phyloP scores from a whole-genome alignment of 2,329 filamentous ascomycete genomes.

The Sclerotinia subarctica region DNA sequence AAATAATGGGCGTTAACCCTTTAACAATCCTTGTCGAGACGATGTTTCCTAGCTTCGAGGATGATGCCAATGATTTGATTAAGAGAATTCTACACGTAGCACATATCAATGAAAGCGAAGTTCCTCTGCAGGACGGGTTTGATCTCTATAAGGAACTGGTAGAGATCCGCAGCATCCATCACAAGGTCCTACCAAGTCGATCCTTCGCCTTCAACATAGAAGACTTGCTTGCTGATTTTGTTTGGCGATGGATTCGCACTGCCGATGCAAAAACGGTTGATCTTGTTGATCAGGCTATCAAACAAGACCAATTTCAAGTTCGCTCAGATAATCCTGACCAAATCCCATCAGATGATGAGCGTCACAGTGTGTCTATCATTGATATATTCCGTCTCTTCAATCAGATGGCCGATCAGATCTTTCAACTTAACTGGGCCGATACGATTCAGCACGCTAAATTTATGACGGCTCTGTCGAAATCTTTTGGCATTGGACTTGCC shows the following conservation, averaged over 20 bases:
- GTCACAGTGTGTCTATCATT: constrained; percentile 89
- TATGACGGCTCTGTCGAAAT: constrained; percentile 88
- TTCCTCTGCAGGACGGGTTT: constrained; percentile 89
- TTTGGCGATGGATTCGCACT: constrained; percentile 88
- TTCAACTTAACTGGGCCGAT: constrained; percentile 86
- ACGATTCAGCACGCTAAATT: constrained; percentile 93
- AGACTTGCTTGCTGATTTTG: constrained; percentile 80
- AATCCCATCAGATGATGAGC: constrained; percentile 70
- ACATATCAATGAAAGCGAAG: constrained; percentile 66
- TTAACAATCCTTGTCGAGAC: constrained; percentile 73
- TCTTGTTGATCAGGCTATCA: constrained; percentile 87
- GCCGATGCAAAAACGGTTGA: constrained; percentile 76
- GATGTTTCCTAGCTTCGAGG: constrained; percentile 84
- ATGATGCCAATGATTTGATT: constrained; percentile 83
- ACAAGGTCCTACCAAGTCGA: constrained; percentile 65
- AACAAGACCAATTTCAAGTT: constrained; percentile 82
- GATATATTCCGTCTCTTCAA: constrained; percentile 95
- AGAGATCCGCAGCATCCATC: constrained; percentile 78
- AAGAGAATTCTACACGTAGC: constrained; percentile 73
- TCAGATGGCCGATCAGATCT: constrained; percentile 83
- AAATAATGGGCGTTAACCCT: constrained; percentile 72
- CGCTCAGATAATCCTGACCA: constrained; percentile 61
- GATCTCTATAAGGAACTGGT: constrained; percentile 87
- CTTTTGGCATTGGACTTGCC: constrained; percentile 76
- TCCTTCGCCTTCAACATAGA: constrained; percentile 88